Base-by-base conservation (phyloP, 2,329 filamentous ascomycete species). In the Cercospora sp. region DNA sequence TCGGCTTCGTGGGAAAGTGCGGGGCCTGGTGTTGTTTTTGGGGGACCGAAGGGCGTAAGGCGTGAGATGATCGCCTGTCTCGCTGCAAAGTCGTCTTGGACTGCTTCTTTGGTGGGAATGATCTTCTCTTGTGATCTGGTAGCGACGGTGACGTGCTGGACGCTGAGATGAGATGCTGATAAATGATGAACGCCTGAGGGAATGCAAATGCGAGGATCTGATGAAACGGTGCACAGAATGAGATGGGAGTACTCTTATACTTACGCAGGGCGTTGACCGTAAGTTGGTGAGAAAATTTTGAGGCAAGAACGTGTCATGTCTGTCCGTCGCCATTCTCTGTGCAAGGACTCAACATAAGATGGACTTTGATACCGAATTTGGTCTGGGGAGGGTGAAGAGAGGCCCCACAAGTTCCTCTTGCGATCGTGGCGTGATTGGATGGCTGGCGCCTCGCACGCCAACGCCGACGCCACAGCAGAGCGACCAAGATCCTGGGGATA, bases 351-450 rank as follows among this genome's bases (percentile, higher is more conserved):
- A 30, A 28, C 62, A 64, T 51, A 13, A 30, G 28, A 36, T 58
- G 62, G 62, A 64, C 31, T 59, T 59, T 42, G 62, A 64, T 64
- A 45, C 62, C 62, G 33, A 57, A 64, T 59, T 16, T 42, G 62
- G 62, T 59, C 55, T 59, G 55, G 55, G 55, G 28, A 59, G n/a
- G 55, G 28, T 59, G 31, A 51, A 31, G 42, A 63, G n/a, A n/a
- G 3, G 42, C 42, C 60, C 60, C 60, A 53, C 60, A 63, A 20
- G 16, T 45, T 48, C 40, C 10, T 55, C 16, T 63, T 40, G 65
- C 60, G 53, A 63, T 58, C 23, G 26, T 36, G 45, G 26, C 45
- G 53, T 67, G 65, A 67, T 67, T 67, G 36, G 65, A 42, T 42
- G 23, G 10, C 18, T 33, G 23, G 10, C 18, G 51, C 28, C 59